Evolutionary conservation across 495 filamentous ascomycete species (phyloP), one percentile per base, ranked within the genome.

Genomic region (Neurospora sp.): DNA sequence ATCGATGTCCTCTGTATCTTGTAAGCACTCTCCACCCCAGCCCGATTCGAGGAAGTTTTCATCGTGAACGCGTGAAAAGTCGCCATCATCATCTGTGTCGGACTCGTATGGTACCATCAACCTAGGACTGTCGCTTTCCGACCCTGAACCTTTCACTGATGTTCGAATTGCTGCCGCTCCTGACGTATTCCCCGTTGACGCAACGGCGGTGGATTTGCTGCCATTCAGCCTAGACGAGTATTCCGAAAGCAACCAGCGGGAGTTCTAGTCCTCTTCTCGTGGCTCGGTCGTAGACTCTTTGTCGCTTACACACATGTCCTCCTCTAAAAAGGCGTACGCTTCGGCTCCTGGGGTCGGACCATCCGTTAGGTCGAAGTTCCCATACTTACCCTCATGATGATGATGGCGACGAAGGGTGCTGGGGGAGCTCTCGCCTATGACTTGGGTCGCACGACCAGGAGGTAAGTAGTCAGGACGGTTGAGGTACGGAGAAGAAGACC

Each of bases 1-100:
- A 87, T 99, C 94, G 83, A 99, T 99, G 81, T 98, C 96, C 88
- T 99, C 96, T 83, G 76, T 72, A 93, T 88, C 85, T 84, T 85
- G 89, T 94, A 90, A 94, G 92, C 87, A 92, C 84, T 93, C 91
- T 83, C 87, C 88, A 75, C 88, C 89, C 90, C 89, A 91, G 68
- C 89, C 89, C 72, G 86, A 88, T 79, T 90, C 90, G 82, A 90
- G 79, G 77, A 88, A 90, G 81, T 86, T 86, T 70, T 82, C 74
- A 79, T 90, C 84, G 79, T 79, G 48, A 81, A 84, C 82, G 74
- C 72, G 78, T 83, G 86, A 78, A 20, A 77, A 75, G 69, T 83
- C 79, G 76, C 80, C 81, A 78, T 84, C 81, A 79, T 81, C 81
- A 76, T 84, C 81, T 79, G 81, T 80, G 61, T 81, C 79, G 38